Base-by-base conservation (phyloP, 1,284 basidiomycete species). In the Marasmius oreades region DNA sequence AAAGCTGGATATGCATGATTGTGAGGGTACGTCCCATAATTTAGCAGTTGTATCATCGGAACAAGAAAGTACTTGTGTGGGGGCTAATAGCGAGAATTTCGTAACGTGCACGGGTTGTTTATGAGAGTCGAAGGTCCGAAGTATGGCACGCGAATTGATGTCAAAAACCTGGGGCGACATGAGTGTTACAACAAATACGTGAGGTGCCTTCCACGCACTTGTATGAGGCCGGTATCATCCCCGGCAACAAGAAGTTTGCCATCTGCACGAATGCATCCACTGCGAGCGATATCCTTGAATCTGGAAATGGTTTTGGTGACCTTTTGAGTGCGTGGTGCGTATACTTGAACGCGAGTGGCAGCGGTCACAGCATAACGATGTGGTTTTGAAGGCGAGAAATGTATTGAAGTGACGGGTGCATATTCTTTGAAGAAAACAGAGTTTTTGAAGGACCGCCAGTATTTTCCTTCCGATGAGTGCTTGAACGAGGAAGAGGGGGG, bases 311-410 rank as follows among this genome's bases (percentile, higher is more conserved):
- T 97, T 77, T 99, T 99, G 16, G 89, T 91, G 42, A 98, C 87
- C 70, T 95, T 94, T 70, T 95, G 93, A 7, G 95, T 98, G 59
- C 92, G 86, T 33, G 95, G 94, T 16, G 93, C 93, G 73, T 98
- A 98, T 68, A 99, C 92, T 71, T 99, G 92, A 1, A 99, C 88
- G 59, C 95, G 81, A 0, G 95, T 93, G 0, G 94, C 95, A 1
- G 95, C 91, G 28, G 95, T 98, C 51, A 98, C 95, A 16, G 95
- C 96, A 77, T 95, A 98, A 65, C 91, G 81, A 69, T 98, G 93
- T 10, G 94, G 95, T 70, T 85, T 87, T 48, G 88, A 76, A 3
- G 85, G 85, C 3, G 91, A 87, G 73, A 98, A 97, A 69, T 96
- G 92, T 36, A 98, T 81, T 33, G 92, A 90, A 52, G 93, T 96